These are phyloP conservation scores for Thermoascus crustaceus DNA, from an alignment of 2,329 filamentous ascomycete species.

Conservation along the genomic window DNA sequence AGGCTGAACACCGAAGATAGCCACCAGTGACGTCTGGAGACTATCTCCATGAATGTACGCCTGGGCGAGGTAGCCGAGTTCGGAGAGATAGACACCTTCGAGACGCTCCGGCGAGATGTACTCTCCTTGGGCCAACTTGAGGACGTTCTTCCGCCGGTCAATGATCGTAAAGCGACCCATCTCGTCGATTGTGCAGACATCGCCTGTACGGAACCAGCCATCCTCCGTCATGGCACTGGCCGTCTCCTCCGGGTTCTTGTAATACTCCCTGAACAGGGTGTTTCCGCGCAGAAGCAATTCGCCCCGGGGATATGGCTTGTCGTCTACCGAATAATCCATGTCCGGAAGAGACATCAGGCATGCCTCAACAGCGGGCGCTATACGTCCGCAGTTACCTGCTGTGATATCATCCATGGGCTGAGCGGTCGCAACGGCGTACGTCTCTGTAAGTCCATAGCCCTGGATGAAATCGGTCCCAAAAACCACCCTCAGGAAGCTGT, in stretches of 20 bases:
- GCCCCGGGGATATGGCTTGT: slow-evolving; percentile 83
- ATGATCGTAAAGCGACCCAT: slow-evolving; percentile 85
- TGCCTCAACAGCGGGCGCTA: slow-evolving; percentile 60
- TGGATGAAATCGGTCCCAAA: slow-evolving; percentile 73
- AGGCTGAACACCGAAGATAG: slow-evolving; percentile 79
- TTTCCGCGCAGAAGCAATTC: slow-evolving; percentile 78
- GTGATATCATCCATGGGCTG: slow-evolving; percentile 65
- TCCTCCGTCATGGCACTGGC: slow-evolving; percentile 71
- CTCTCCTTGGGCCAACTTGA: slow-evolving; percentile 95
- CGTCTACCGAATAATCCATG: slow-evolving; percentile 82
- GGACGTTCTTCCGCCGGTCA: slow-evolving; percentile 97
- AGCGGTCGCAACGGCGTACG: slow-evolving; percentile 67
- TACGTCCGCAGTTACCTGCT: slow-evolving; percentile 71
- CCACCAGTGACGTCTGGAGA: slow-evolving; percentile 72
- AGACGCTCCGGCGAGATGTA: slow-evolving; percentile 97
- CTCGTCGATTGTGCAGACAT: slow-evolving; percentile 79
- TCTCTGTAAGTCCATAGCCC: slow-evolving; percentile 91
- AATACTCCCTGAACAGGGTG: slow-evolving; percentile 79
- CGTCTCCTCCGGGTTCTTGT: slow-evolving; percentile 83
- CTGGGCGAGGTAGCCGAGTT: slow-evolving; percentile 66
- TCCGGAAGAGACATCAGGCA: slow-evolving; percentile 84
- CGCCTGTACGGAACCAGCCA: slow-evolving; percentile 95
- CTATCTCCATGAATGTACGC: slow-evolving; percentile 89
- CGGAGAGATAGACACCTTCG: slow-evolving; percentile 86
- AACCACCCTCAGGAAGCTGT: slow-evolving; percentile 78